Base-by-base conservation (phyloP, 108 stramenopile genomes). In the Conticribra weissflogii region DNA sequence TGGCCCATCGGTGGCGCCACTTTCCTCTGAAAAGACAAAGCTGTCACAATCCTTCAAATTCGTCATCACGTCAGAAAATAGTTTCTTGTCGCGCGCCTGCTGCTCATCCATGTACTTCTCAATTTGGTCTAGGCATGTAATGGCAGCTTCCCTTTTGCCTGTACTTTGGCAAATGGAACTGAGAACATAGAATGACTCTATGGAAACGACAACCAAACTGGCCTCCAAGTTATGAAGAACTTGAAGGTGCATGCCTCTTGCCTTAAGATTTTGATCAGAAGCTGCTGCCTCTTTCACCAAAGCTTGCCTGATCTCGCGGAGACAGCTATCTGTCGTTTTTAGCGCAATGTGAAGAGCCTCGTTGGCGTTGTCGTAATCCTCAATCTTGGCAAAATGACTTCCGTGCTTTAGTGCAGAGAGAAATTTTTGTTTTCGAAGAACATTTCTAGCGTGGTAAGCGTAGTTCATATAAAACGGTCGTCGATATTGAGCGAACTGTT, bases 91-190 rank as follows among this genome's bases (percentile, higher is more conserved):
- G 2, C 74, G 68, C 14, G 51, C 44, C 16, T 71, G 51, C 54
- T 81, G 68, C 41, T 81, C 74, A 5, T 63, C 59, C 68, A 81
- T 71, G 55, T 81, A 76, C 1, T 4, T 53, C 29, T 81, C 74
- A n/a, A 81, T 49, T 21, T 54, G 46, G 49, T 72, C 64, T 32
- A 81, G 79, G 33, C 68, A 75, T 2, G 28, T 16, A 23, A 76
- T 29, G 21, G 79, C 79, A 27, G 71, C 55, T 18, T 75, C 55
- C 56, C 71, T 56, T 17, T 47, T 53, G 2, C 74, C 74, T 3
- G 34, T 23, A 0, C 50, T 50, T 46, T 64, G 72, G 24, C 53
- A 66, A 9, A 63, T 53, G 45, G 56, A 45, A 16, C 61, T 71
- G 2, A 81, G 69, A 9, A 71, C 69, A 41, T 81, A 81, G 23